phyloP scores from a whole-genome alignment of 768 basidiomycete genomes.

The Candolleomyces eurysporus region DNA sequence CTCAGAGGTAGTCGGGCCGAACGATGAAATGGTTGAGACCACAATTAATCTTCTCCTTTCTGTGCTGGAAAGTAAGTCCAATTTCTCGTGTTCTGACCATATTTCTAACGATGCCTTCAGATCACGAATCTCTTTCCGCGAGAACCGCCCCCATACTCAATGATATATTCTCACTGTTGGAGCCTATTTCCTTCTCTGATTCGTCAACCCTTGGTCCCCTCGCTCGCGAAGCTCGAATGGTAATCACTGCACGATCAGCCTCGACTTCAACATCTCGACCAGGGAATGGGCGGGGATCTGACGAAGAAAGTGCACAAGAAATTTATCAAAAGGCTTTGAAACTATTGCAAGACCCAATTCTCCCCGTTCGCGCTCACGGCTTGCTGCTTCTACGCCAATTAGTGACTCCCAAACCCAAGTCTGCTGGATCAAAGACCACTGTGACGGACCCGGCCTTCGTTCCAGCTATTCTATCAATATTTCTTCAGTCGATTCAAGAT shows the following conservation, averaged over 20 bases:
- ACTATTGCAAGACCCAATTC: constrained; percentile 84
- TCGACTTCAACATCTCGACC: constrained; percentile 39
- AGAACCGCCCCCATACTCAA: constrained; percentile 61
- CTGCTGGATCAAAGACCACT: constrained; percentile 21
- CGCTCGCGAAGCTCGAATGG: constrained; percentile 77
- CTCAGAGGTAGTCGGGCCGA: constrained; percentile 35
- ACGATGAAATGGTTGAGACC: constrained; percentile 72
- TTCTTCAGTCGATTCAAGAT: constrained; percentile 81
- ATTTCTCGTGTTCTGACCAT: not conserved
- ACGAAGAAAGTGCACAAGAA: constrained; percentile 51
- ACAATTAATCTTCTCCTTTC: constrained; percentile 80
- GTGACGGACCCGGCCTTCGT: constrained; percentile 57
- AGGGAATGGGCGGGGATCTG: constrained; percentile 18
- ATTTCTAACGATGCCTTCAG: constrained; percentile 21
- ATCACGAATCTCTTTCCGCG: constrained; percentile 60
- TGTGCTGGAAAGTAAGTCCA: constrained; percentile 72
- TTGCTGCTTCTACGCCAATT: constrained; percentile 79
- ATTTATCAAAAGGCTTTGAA: constrained; percentile 86
- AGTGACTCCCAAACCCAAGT: constrained; percentile 40
- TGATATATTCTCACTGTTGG: constrained; percentile 67
- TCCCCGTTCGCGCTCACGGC: constrained; percentile 94
- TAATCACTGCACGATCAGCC: constrained; percentile 79
- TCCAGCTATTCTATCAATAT: constrained; percentile 85
- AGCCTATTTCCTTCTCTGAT: constrained; percentile 48
- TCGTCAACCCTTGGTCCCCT: constrained; percentile 51